Evolutionary conservation across 1,284 basidiomycete genomes (phyloP), one percentile per base, ranked within the genome.

Genomic region (Pascua guehoae): DNA sequence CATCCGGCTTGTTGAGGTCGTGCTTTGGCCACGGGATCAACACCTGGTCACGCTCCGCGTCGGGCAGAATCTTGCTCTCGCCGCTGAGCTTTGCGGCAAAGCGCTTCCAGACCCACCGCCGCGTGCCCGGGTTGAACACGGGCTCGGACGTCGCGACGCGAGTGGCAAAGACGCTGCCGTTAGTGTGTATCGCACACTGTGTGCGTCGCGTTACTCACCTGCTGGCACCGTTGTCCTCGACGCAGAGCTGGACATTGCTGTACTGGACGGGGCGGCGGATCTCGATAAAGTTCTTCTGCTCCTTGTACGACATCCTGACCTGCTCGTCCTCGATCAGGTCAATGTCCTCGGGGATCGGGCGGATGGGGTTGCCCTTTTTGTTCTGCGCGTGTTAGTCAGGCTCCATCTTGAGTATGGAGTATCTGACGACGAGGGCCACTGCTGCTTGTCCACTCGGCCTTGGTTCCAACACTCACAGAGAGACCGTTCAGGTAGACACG

Each of bases 191-290:
- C 47, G 38, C 37, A 53, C 38, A 16, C 17, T 10, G 8, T 14
- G 10, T 16, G 36, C 5, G 18, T 14, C 9, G 41, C 44, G 24
- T 32, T 32, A 7, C 24, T 32, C 24, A 32, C 24, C 24, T 32
- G 24, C 7, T 7, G 24, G 24, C 24, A 5, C 50, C 53, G 16
- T 63, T 61, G 39, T 71, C 68, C 49, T 71, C 66, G 12, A 75
- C 60, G 49, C 72, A 75, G 2, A 77, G 64, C 62, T 75, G 73
- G 4, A 77, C 71, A 47, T 75, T 75, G 38, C 66, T 69, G 58
- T 77, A 77, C 54, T 75, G 70, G 8, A 77, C 66, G 2, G 73
- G 69, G 40, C 71, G 63, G 51, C 64, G 61, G 36, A 59, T 57
- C 42, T 55, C 47, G 41, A 67, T 41, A 16, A 57, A 66, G 54